Evolutionary conservation across 768 basidiomycete species (phyloP).

Genomic region (Daedaleopsis nitida): DNA sequence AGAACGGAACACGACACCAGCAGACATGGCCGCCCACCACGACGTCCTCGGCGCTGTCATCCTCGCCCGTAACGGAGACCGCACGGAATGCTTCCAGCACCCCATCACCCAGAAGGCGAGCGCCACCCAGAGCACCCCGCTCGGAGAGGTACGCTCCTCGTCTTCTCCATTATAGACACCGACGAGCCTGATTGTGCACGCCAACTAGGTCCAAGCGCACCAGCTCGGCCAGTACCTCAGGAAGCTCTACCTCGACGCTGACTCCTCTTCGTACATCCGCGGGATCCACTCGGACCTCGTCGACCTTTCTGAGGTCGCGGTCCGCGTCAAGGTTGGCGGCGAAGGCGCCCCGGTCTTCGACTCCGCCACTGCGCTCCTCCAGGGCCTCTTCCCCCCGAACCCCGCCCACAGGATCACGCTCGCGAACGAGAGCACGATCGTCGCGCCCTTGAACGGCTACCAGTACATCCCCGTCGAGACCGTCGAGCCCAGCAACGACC

Average conservation of each 20-base stretch:
- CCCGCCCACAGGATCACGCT: slow-evolving; percentile 69
- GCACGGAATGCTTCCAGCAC: slow-evolving; percentile 68
- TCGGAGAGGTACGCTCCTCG: slow-evolving; percentile 61
- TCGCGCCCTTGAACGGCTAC: slow-evolving; percentile 72
- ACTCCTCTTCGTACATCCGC: slow-evolving; percentile 69
- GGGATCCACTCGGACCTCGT: slow-evolving; percentile 69
- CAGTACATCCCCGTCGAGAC: slow-evolving; percentile 92
- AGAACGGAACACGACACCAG: neutral
- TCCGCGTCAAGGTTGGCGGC: slow-evolving; percentile 80
- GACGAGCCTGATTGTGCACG: too few relatives aligned
- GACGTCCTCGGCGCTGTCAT: slow-evolving; percentile 78
- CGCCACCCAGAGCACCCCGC: slow-evolving; percentile 71
- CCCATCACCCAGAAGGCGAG: slow-evolving; percentile 64
- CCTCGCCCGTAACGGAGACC: slow-evolving; percentile 80
- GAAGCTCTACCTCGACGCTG: slow-evolving; percentile 62
- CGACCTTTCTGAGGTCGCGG: slow-evolving; percentile 71
- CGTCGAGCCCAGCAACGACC: slow-evolving; percentile 82
- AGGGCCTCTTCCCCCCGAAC: slow-evolving; percentile 87
- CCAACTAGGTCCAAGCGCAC: slow-evolving; percentile 61
- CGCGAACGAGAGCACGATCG: slow-evolving; percentile 73
- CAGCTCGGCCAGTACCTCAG: slow-evolving; percentile 65
- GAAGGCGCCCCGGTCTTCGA: slow-evolving; percentile 89
- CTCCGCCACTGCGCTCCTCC: slow-evolving; percentile 80
- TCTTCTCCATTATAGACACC: neutral
- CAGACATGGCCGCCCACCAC: slow-evolving; percentile 36